Evolutionary conservation across 2,329 filamentous ascomycete species (phyloP), one percentile per base, ranked within the genome.

Genomic region (Ceratocystis lukuohia): DNA sequence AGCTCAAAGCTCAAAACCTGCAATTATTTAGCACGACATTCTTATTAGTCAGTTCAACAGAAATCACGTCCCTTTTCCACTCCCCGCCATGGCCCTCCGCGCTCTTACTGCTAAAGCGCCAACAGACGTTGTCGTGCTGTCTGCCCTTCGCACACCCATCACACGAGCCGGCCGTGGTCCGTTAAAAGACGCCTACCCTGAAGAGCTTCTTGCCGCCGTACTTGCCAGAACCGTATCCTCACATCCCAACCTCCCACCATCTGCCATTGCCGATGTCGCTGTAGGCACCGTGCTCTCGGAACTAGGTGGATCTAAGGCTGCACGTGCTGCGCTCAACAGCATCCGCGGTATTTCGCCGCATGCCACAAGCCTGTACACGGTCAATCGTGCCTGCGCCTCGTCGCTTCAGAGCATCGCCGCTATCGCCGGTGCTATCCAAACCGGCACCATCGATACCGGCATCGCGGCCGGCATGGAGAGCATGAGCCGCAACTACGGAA

Each of bases 401-500:
- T 88, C 87, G 1, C 80, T 96, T 62, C 87, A 89, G 71, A 86
- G 88, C 30, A 87, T 96, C 63, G 87, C 90, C 1, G 78, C 80
- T 15, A 80, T 96, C 2, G 88, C 89, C 4, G 85, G 88, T 67
- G 81, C 87, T 69, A 94, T 96, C 71, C 82, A 84, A n/a, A 80
- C 82, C 0, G 91, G 88, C 1, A 82, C 84, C 71, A 88, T 93
- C 64, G 82, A 86, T 69, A 80, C 82, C 0, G 92, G 90, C 68
- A 84, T 96, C 69, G 92, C 86, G 8, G 92, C 89, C 1, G 92
- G 92, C 37, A 96, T 95, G 89, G 92, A 96, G 82, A 93, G 88
- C 77, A 96, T 96, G 92, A 96, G 90, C 69, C 79, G 88, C 70
- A 96, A 96, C 77, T 96, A 96, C 76, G 91, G 87, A 64, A 84